Evolutionary conservation across 1,284 basidiomycete genomes (phyloP).

Genomic region (Entoloma clypeatum): DNA sequence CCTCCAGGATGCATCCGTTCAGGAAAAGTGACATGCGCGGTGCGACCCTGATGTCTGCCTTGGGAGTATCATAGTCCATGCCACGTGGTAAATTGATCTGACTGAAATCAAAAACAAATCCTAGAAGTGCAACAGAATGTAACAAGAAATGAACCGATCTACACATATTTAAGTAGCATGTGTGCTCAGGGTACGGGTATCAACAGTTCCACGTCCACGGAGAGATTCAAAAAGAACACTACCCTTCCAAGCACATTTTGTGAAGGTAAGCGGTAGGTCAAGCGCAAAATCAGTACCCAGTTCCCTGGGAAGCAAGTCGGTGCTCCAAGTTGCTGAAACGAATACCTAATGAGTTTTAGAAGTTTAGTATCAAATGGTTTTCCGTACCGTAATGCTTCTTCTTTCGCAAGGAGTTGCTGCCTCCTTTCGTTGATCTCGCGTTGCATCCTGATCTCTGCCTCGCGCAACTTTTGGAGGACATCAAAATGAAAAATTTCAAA

Average conservation of each 20-base stretch:
- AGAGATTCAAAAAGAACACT: conserved; percentile 16
- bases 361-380: not conserved
- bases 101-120: not conserved
- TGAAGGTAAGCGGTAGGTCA: too few species aligned
- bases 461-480: conserved; percentile 59
- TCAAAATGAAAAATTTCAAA: conserved; percentile 1
- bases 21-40: conserved; percentile 12
- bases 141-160: conserved; percentile 3
- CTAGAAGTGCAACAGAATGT: too few species aligned
- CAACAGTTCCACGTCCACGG: conserved; percentile 16
- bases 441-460: conserved; percentile 93
- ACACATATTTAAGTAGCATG: too few species aligned
- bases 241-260: too few species aligned
- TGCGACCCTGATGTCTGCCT: not conserved
- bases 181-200: conserved; percentile 11
- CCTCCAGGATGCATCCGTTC: conserved; percentile 35
- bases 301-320: conserved; percentile 70
- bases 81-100: conserved; percentile 11
- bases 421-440: conserved; percentile 97
- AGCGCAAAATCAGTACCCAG: too few species aligned
- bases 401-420: conserved; percentile 90
- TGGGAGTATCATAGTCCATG: conserved; percentile 2
- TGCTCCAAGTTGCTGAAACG: conserved; percentile 67
- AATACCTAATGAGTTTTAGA: not conserved
- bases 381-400: conserved; percentile 73